Evolutionary conservation across 257 asterid genomes (phyloP).

Genomic region (Solanum raphanifolium): DNA sequence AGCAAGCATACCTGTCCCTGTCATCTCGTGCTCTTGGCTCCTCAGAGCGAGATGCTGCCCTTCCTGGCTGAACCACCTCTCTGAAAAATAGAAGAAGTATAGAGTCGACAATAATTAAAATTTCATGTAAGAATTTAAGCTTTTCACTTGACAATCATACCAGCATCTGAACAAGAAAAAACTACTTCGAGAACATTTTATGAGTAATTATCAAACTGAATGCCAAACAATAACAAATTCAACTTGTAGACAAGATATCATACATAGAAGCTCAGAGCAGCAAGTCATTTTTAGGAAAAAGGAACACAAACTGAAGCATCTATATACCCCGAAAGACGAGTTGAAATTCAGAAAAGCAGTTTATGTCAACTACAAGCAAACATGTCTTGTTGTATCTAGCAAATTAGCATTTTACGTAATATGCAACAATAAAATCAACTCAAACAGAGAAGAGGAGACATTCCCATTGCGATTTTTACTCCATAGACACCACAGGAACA

Average conservation of each 20-base stretch:
- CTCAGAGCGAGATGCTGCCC: conserved; percentile 64
- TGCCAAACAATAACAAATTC: not conserved
- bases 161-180: not conserved
- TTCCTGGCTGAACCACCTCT: conserved; percentile 73
- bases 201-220: not conserved
- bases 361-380: not conserved
- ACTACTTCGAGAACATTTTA: not conserved
- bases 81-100: conserved; percentile 25
- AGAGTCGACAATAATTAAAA: not conserved
- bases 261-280: not conserved
- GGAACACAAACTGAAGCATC: not conserved
- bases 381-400: not conserved
- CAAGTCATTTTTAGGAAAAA: not conserved
- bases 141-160: not conserved
- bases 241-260: not conserved
- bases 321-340: not conserved
- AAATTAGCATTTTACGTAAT: not conserved
- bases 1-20: conserved; percentile 40
- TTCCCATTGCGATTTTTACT: not conserved
- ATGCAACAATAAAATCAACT: not conserved
- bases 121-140: not conserved
- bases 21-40: conserved; percentile 83
- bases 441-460: not conserved
- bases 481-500: not conserved
- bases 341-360: not conserved